phyloP scores from a whole-genome alignment of 2,329 filamentous ascomycete species.

The Fusarium paranaense region DNA sequence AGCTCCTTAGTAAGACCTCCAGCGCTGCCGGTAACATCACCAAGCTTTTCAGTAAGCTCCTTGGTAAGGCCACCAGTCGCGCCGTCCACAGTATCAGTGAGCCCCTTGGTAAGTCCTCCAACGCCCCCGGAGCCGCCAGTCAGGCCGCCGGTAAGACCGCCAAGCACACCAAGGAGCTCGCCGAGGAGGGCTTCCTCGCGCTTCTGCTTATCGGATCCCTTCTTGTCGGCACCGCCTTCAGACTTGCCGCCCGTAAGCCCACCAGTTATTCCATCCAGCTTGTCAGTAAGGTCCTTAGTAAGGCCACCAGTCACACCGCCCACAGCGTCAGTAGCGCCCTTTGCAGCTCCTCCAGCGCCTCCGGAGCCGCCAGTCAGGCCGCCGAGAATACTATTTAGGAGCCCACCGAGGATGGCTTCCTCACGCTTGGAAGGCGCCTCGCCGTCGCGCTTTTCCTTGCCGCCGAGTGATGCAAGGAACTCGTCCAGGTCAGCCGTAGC shows the following conservation, averaged over 20 bases:
- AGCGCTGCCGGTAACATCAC: not conserved
- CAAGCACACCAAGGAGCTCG: not conserved
- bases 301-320: not conserved
- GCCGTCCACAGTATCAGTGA: not conserved
- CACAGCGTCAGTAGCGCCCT: not conserved
- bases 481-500: not conserved
- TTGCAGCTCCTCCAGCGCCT: not conserved
- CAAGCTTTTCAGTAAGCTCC: not conserved
- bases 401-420: not conserved
- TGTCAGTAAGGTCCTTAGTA: not conserved
- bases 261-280: not conserved
- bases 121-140: not conserved
- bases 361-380: not conserved
- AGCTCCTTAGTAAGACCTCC: not conserved
- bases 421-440: not conserved
- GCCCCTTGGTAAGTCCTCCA: not conserved
- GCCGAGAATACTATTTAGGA: not conserved
- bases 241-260: not conserved
- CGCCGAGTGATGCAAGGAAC: not conserved
- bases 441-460: not conserved
- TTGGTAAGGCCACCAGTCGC: not conserved
- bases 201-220: not conserved
- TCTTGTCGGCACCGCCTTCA: not conserved
- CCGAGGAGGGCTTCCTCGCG: not conserved
- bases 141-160: not conserved